phyloP scores from a whole-genome alignment of 2,329 filamentous ascomycete genomes.

The Cryphonectria radicalis region DNA sequence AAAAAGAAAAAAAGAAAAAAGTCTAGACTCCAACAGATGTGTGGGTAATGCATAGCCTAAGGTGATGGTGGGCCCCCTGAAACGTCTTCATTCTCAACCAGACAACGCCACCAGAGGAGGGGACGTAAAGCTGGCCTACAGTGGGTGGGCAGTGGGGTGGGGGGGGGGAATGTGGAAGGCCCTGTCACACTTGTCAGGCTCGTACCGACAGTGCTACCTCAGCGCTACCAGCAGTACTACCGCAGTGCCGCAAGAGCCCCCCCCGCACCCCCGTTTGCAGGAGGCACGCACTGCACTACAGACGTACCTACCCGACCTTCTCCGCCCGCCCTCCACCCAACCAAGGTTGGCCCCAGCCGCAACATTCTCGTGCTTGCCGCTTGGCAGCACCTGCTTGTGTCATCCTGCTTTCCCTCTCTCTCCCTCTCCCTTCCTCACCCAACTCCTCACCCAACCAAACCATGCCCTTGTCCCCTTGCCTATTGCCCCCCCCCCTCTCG shows the following conservation, averaged over 20 bases:
- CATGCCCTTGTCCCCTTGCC: neutral
- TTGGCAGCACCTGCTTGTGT: conserved; percentile 3
- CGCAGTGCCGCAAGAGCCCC: neutral
- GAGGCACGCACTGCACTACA: neutral
- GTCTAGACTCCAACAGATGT: conserved; percentile 3
- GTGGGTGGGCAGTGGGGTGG: neutral
- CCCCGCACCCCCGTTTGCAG: neutral
- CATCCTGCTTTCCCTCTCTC: neutral
- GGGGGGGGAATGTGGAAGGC: neutral
- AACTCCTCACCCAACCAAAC: neutral
- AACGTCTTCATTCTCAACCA: neutral
- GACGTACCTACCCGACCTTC: conserved; percentile 11
- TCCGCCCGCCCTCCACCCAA: neutral
- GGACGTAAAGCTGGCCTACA: neutral
- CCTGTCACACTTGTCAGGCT: neutral
- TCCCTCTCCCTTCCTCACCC: neutral
- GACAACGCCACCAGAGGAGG: neutral
- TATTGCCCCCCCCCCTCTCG: neutral
- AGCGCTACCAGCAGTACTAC: neutral
- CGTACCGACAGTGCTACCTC: neutral
- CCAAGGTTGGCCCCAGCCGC: neutral
- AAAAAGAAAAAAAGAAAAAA: neutral
- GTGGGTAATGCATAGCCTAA: neutral
- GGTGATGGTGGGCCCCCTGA: conserved; percentile 9
- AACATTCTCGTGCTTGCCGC: conserved; percentile 17